Base-by-base conservation (phyloP, 805 yeast species). In the Metschnikowia continentalis region DNA sequence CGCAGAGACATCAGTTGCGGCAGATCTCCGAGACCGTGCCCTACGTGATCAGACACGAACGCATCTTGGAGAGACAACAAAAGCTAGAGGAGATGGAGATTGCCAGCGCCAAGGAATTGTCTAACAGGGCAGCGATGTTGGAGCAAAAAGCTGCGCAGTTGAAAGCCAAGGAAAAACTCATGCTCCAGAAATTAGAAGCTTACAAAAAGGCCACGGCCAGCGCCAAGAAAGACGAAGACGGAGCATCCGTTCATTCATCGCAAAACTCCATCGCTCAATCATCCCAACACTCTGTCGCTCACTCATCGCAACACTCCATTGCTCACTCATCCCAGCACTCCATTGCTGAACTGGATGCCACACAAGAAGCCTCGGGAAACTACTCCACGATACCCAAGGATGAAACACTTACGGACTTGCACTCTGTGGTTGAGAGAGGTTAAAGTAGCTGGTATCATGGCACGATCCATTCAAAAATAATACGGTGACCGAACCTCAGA, bases 21-120 rank as follows among this genome's bases (percentile, higher is more conserved):
- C 87, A 84, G 62, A 82, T 88, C 50, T 84, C 90, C 40, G 92
- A 86, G 62, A 88, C 94, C 1, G 88, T 88, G 22, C 95, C 95
- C n/a, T 88, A 88, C 59, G 85, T 86, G 33, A 71, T 88, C 54
- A 79, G 88, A 63, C 92, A 87, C 65, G 92, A 88, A 66, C 78
- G 86, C 51, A 78, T 87, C 50, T 69, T 82, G 56, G 84, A 86
- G 47, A 83, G 88, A 66, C 91, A 88, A 62, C 88, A 83, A 51
- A 87, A 84, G 68, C 70, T 88, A 46, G 91, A 87, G 64, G 90
- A 87, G 59, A 69, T 88, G 69, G 95, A 88, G 65, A 84, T 84
- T 61, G 85, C 84, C 55, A 81, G 88, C 48, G 94, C 92, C 0
- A 78, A 77, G 61, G 92, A 86, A 60, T 72, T 88, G 60, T 82